Evolutionary conservation across 306 rosid species (phyloP).

Genomic region (Leucaena leucocephala): DNA sequence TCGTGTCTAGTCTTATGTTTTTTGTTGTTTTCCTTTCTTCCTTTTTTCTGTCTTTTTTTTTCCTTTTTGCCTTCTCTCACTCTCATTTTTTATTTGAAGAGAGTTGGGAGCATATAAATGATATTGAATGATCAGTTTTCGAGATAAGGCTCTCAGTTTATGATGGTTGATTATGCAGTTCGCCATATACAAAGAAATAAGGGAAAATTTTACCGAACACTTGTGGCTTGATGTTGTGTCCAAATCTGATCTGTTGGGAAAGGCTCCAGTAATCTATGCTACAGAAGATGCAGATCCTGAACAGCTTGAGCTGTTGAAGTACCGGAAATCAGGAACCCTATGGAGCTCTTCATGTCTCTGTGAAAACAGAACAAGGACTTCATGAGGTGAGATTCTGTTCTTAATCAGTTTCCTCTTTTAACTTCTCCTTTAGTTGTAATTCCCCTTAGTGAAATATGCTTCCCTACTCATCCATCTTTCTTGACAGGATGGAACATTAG

Average conservation of each 20-base stretch:
- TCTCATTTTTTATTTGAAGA: background rate
- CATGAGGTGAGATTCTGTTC: constrained; percentile 58
- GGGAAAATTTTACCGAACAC: constrained; percentile 68
- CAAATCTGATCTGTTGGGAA: constrained; percentile 72
- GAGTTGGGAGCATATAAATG: background rate
- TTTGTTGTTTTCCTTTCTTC: background rate
- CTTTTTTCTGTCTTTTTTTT: background rate
- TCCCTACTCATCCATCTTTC: background rate
- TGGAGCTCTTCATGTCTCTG: constrained; percentile 76
- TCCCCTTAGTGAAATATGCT: background rate
- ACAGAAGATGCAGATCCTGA: constrained; percentile 55
- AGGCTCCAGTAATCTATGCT: constrained; percentile 69
- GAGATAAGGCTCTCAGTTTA: constrained; percentile 4
- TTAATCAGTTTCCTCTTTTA: background rate
- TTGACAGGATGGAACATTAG: background rate
- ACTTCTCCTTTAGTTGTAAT: background rate
- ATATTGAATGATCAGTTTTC: background rate
- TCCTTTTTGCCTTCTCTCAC: background rate
- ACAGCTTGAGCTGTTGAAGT: constrained; percentile 57
- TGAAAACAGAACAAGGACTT: constrained; percentile 64
- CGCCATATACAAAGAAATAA: constrained; percentile 77
- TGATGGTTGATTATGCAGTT: constrained; percentile 58
- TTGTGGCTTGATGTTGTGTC: constrained; percentile 91
- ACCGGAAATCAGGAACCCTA: constrained; percentile 75
- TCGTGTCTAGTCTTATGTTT: background rate